Evolutionary conservation across 2,329 filamentous ascomycete genomes (phyloP).

Genomic region (Cladophialophora carrionii): DNA sequence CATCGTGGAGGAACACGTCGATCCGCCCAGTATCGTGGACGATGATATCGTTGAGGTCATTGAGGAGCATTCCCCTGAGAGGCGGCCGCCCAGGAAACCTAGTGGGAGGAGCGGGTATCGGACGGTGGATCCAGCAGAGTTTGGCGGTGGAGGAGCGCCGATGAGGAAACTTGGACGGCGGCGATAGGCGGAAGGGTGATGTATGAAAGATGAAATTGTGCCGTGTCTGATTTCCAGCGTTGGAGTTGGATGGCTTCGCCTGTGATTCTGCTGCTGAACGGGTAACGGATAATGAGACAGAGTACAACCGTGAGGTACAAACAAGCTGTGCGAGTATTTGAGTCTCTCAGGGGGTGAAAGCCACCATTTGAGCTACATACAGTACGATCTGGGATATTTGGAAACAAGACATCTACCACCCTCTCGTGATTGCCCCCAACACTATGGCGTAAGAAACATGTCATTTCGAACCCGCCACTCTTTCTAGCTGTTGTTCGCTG

Average conservation of each 20-base stretch:
- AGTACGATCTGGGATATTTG: not conserved
- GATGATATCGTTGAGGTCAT: conserved; percentile 40
- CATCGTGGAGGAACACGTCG: conserved; percentile 31
- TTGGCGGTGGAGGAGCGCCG: conserved; percentile 36
- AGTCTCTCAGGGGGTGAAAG: not conserved
- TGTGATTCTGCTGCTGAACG: not conserved
- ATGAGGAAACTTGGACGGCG: conserved; percentile 32
- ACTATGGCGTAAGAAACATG: not conserved
- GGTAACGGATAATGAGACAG: not conserved
- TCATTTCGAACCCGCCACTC: not conserved
- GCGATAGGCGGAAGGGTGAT: conserved; percentile 18
- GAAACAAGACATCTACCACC: not conserved
- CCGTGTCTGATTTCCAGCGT: conserved; percentile 9
- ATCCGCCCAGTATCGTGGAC: conserved; percentile 23
- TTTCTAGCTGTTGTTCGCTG: not conserved
- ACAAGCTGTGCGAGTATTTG: not conserved
- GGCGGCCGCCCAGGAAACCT: conserved; percentile 26
- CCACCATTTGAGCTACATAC: not conserved
- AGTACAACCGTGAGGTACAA: not conserved
- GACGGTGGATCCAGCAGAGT: conserved; percentile 39
- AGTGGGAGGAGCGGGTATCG: conserved; percentile 35
- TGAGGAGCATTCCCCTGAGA: conserved; percentile 38
- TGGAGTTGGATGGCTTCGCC: conserved; percentile 14
- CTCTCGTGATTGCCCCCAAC: not conserved
- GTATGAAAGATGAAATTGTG: not conserved